Evolutionary conservation across 139 green algal genomes (phyloP).

Genomic region (Micromonas commoda): DNA sequence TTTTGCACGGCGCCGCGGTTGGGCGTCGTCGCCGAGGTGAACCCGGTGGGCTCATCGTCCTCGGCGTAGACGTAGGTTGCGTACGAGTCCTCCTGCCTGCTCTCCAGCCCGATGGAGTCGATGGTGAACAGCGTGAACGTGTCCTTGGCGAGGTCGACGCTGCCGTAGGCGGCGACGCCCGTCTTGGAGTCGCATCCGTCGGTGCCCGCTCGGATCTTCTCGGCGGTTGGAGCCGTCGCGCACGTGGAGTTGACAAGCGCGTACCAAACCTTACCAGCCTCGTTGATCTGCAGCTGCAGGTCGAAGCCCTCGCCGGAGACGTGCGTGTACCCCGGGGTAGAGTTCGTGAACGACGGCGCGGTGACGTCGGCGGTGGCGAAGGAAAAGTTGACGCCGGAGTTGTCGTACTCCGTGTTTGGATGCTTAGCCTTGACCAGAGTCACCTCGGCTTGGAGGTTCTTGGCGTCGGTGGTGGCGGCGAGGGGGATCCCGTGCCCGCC

Average conservation of each 20-base stretch:
- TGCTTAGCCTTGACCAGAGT: no score
- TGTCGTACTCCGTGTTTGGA: not conserved
- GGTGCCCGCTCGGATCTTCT: not conserved
- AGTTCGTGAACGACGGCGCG: not conserved
- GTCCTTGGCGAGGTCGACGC: not conserved
- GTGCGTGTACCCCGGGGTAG: not conserved
- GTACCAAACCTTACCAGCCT: not conserved
- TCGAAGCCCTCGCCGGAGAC: not conserved
- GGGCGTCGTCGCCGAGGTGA: not conserved
- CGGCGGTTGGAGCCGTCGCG: not conserved
- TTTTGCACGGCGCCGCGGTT: not conserved
- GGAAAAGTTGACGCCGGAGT: not conserved
- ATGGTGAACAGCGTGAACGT: not conserved
- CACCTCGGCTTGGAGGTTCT: not conserved
- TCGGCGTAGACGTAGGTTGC: not conserved
- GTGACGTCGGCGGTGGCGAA: conserved; percentile 9
- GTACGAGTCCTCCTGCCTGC: not conserved
- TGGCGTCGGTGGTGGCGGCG: not conserved
- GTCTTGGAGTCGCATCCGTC: not conserved
- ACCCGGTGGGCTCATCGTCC: conserved; percentile 11
- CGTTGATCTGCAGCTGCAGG: not conserved
- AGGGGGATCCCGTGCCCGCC: conserved; percentile 13
- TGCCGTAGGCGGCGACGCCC: not conserved
- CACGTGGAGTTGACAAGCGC: not conserved
- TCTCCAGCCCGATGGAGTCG: not conserved